phyloP scores from a whole-genome alignment of 2,329 filamentous ascomycete genomes.

The Parafenestella ontariensis region DNA sequence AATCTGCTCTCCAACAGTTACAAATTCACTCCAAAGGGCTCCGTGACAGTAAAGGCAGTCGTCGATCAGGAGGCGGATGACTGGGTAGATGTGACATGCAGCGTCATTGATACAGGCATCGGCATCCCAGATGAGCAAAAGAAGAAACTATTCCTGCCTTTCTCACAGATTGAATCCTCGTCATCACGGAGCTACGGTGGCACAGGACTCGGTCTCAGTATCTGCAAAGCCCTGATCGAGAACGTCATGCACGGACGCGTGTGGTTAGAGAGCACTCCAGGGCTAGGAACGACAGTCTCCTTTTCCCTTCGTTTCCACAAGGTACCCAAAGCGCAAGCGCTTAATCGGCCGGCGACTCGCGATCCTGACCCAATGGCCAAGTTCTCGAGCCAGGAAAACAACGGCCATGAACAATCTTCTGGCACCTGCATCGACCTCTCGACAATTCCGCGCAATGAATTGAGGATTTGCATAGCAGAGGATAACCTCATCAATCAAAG shows the following conservation, averaged over 20 bases:
- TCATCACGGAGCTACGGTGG: constrained; percentile 91
- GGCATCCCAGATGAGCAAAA: constrained; percentile 85
- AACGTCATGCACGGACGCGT: constrained; percentile 90
- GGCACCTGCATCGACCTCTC: constrained; percentile 61
- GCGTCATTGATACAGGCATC: constrained; percentile 88
- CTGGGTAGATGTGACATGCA: constrained; percentile 78
- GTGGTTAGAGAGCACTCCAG: constrained; percentile 77
- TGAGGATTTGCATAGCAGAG: constrained; percentile 91
- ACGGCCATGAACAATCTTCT: constrained; percentile 49
- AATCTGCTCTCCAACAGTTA: constrained; percentile 93
- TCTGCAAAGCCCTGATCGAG: constrained; percentile 93
- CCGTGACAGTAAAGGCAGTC: constrained; percentile 80
- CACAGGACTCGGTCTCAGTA: constrained; percentile 87
- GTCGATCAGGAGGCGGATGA: constrained; percentile 75
- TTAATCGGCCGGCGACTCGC: constrained; percentile 42
- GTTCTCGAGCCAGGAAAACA: constrained; percentile 59
- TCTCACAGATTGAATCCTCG: constrained; percentile 90
- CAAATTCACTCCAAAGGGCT: constrained; percentile 89
- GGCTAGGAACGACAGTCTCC: constrained; percentile 73
- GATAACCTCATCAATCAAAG: constrained; percentile 95
- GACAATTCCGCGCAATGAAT: constrained; percentile 74
- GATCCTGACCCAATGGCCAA: constrained; percentile 64
- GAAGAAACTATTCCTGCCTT: constrained; percentile 87
- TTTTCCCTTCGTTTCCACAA: constrained; percentile 90
- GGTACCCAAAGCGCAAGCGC: constrained; percentile 69